Percentiles rank a stretch among this genome's conserved stretches.
These are phyloP conservation scores for Penicillium coprophilum DNA, from an alignment of 495 filamentous ascomycete genomes.

Conservation along the genomic window DNA sequence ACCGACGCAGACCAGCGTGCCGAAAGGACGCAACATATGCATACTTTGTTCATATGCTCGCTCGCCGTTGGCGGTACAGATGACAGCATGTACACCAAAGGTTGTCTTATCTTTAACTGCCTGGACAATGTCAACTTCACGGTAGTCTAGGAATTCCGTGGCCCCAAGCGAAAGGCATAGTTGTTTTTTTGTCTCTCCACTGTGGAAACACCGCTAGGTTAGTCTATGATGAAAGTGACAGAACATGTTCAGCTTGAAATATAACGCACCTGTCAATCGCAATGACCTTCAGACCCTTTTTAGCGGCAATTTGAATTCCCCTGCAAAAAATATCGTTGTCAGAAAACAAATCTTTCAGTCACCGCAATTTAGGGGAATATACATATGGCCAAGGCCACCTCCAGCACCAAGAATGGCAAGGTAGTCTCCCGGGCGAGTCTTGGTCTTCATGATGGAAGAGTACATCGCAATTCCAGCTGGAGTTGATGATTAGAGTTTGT, in stretches of 20 bases:
- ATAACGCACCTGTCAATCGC: slow-evolving; percentile 41
- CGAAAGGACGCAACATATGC: slow-evolving; percentile 40
- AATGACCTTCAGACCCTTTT: slow-evolving; percentile 42
- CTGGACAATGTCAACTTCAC: slow-evolving; percentile 36
- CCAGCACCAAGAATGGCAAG: slow-evolving; percentile 45
- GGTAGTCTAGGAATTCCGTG: slow-evolving; percentile 41
- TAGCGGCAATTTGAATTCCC: slow-evolving; percentile 46
- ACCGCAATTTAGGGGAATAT: neutral
- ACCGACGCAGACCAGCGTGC: slow-evolving; percentile 46
- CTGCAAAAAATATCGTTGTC: slow-evolving; percentile 11
- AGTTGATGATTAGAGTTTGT: neutral
- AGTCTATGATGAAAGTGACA: neutral
- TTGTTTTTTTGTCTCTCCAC: slow-evolving; percentile 42
- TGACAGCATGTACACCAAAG: slow-evolving; percentile 46
- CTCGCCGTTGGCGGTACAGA: slow-evolving; percentile 44
- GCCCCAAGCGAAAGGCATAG: slow-evolving; percentile 43
- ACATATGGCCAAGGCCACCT: slow-evolving; percentile 48
- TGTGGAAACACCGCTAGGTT: slow-evolving; percentile 2
- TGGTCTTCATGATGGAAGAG: slow-evolving; percentile 48
- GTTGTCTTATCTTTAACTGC: slow-evolving; percentile 35
- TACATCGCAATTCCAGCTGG: slow-evolving; percentile 49
- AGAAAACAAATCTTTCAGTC: neutral
- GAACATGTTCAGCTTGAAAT: neutral
- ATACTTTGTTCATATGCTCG: slow-evolving; percentile 43
- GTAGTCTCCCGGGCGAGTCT: slow-evolving; percentile 41